Evolutionary conservation across 768 basidiomycete genomes (phyloP).

Genomic region (Russula sp.): DNA sequence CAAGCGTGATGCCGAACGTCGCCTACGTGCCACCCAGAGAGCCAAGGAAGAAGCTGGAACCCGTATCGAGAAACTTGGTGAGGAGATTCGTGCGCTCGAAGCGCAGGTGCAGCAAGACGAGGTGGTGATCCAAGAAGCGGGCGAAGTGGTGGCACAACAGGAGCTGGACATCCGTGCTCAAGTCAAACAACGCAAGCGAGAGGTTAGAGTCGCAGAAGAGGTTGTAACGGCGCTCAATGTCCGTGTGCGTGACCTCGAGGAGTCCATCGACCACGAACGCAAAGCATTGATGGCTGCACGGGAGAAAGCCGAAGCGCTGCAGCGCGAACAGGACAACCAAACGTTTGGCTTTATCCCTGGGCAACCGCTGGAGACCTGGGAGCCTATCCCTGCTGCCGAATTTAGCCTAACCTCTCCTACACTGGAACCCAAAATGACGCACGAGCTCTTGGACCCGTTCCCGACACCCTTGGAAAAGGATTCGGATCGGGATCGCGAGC

Average conservation of each 20-base stretch:
- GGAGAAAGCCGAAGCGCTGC: slow-evolving; percentile 47
- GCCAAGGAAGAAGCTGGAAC: slow-evolving; percentile 55
- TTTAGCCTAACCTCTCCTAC: slow-evolving; percentile 18
- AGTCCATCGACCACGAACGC: slow-evolving; percentile 55
- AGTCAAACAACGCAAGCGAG: slow-evolving; percentile 38
- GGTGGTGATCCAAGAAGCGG: background rate
- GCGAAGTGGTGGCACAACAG: slow-evolving; percentile 25
- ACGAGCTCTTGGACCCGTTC: slow-evolving; percentile 8
- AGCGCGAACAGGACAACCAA: slow-evolving; percentile 26
- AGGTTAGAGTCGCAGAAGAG: slow-evolving; percentile 44
- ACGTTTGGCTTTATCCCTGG: slow-evolving; percentile 31
- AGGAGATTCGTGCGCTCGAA: slow-evolving; percentile 49
- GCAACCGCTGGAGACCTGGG: slow-evolving; percentile 20
- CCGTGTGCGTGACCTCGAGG: slow-evolving; percentile 69
- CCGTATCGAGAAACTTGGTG: slow-evolving; percentile 47
- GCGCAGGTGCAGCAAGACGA: slow-evolving; percentile 23
- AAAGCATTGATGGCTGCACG: slow-evolving; percentile 50
- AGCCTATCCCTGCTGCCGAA: slow-evolving; percentile 15
- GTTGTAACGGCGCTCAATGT: slow-evolving; percentile 41
- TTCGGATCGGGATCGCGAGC: slow-evolving; percentile 8
- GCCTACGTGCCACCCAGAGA: slow-evolving; percentile 60
- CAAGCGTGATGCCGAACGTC: slow-evolving; percentile 84
- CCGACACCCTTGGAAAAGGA: slow-evolving; percentile 20
- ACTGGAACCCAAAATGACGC: background rate
- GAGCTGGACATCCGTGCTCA: slow-evolving; percentile 33